Percentiles rank a stretch among this genome's conserved stretches.
Evolutionary conservation across 495 filamentous ascomycete genomes (phyloP).

Genomic region (Ramalina intermedia): DNA sequence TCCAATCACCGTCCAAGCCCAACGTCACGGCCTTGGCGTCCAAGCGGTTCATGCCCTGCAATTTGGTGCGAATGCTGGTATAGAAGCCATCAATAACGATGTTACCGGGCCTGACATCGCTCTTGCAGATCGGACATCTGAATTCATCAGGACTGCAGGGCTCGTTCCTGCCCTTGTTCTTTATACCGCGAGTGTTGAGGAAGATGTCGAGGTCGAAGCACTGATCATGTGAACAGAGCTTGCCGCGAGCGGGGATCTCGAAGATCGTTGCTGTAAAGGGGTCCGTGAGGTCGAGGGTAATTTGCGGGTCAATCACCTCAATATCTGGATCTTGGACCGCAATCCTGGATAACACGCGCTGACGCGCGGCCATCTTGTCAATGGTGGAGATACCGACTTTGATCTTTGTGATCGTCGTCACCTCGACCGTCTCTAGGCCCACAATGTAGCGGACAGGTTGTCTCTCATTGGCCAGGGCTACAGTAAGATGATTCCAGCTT

Average conservation of each 20-base stretch:
- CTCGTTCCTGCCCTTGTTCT: slow-evolving; percentile 28
- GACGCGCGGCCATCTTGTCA: slow-evolving; percentile 20
- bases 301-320: slow-evolving; percentile 40
- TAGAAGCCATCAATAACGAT: slow-evolving; percentile 62
- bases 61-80: slow-evolving; percentile 33
- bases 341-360: slow-evolving; percentile 27
- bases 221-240: slow-evolving; percentile 51
- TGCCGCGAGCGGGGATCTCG: slow-evolving; percentile 51
- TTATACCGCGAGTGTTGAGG: slow-evolving; percentile 41
- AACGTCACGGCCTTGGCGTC: slow-evolving; percentile 44
- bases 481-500: slow-evolving; percentile 44
- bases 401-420: slow-evolving; percentile 35
- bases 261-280: slow-evolving; percentile 61
- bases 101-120: slow-evolving; percentile 55
- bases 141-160: slow-evolving; percentile 57
- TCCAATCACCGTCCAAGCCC: slow-evolving; percentile 44
- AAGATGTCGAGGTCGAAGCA: slow-evolving; percentile 83
- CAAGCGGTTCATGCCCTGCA: slow-evolving; percentile 28
- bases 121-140: slow-evolving; percentile 66
- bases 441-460: slow-evolving; percentile 31
- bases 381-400: slow-evolving; percentile 23
- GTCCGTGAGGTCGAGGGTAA: slow-evolving; percentile 63
- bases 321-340: slow-evolving; percentile 49
- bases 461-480: slow-evolving; percentile 35
- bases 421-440: slow-evolving; percentile 48